Base-by-base conservation (phyloP, 2,329 filamentous ascomycete species). In the Botrytis sinoallii region DNA sequence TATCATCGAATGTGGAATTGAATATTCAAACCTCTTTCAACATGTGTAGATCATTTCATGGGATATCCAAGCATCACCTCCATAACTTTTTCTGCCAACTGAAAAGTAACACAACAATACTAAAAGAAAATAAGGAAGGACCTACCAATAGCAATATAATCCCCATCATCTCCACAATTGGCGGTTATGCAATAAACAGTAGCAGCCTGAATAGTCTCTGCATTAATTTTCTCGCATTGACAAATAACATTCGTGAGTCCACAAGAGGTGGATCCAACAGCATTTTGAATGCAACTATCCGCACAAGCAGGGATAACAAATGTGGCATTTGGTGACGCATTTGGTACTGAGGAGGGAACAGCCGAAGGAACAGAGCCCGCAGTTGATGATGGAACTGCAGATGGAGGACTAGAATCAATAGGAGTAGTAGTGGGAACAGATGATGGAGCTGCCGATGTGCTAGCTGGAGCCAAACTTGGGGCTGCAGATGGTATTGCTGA, bases 281-380 rank as follows among this genome's bases (percentile, higher is more conserved):
- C 35, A n/a, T 55, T 68, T 25, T 55, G 65, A 55, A 68, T 57
- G 25, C 65, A 68, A 29, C 8, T 38, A 3, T 22, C 4, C 14
- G 65, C 65, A 55, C 65, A 68, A 57, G 35, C 46, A 22, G 46
- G 65, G 22, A 68, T 68, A n/a, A 57, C 25, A 4, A 55, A 57
- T 40, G 65, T 68, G 18, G 48, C 1, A 29, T 68, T 68, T 22
- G 35, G 3, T 4, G 16, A 42, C n/a, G 25, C n/a, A 46, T 52
- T 22, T 40, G 65, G 46, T 18, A 12, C 18, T 14, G 44, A 40
- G 4, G 65, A 55, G 16, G 65, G 16, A 12, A 42, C 14, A 12
- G 35, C 25, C 18, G 65, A 68, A 55, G 65, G 46, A 18, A 55
- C 12, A 10, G 25, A n/a, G 48, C 25, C 48, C 25, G 1, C 7